Percentiles rank a stretch among this genome's conserved stretches.
These are phyloP conservation scores for Volvariella surrecta DNA, from an alignment of 1,284 basidiomycete species.

Conservation along the genomic window DNA sequence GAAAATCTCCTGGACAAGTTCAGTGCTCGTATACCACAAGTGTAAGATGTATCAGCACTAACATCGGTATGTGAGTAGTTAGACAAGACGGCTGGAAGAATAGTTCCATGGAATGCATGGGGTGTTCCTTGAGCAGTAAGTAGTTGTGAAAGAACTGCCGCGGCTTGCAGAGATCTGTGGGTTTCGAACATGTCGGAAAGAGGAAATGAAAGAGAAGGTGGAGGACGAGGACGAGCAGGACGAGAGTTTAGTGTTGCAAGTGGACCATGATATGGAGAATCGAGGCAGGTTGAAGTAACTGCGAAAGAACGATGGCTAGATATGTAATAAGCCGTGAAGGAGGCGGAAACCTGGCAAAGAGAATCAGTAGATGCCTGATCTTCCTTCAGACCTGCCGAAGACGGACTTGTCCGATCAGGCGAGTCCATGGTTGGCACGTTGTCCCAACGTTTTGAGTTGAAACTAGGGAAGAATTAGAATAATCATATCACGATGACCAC, in stretches of 20 bases:
- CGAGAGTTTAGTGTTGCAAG: slow-evolving; percentile 21
- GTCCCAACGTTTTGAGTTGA: slow-evolving; percentile 26
- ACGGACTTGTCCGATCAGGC: slow-evolving; percentile 33
- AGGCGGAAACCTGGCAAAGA: slow-evolving; percentile 23
- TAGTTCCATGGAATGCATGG: slow-evolving; percentile 62
- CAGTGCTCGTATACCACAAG: background rate
- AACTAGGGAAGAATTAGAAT: slow-evolving; percentile 18
- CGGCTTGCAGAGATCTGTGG: slow-evolving; percentile 55
- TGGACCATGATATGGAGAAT: slow-evolving; percentile 31
- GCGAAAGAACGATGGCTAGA: slow-evolving; percentile 26
- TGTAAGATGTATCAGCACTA: slow-evolving; percentile 18
- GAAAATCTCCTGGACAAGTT: slow-evolving; percentile 34
- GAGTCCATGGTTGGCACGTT: slow-evolving; percentile 21
- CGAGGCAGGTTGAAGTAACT: slow-evolving; percentile 24
- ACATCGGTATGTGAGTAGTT: slow-evolving; percentile 48
- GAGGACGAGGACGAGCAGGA: slow-evolving; percentile 16
- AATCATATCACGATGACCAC: slow-evolving; percentile 2
- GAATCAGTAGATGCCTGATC: slow-evolving; percentile 32
- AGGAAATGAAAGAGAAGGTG: slow-evolving; percentile 15
- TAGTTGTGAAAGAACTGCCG: slow-evolving; percentile 46
- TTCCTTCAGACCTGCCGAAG: slow-evolving; percentile 25
- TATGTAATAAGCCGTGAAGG: slow-evolving; percentile 31
- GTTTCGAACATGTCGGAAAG: slow-evolving; percentile 48
- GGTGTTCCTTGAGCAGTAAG: slow-evolving; percentile 42
- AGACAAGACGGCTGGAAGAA: slow-evolving; percentile 51